A percentile compares a stretch with the other conserved stretches of the same genome.
Conservation (phyloP, 495 filamentous ascomycete genomes). For the Rhypophila decipiens region DNA sequence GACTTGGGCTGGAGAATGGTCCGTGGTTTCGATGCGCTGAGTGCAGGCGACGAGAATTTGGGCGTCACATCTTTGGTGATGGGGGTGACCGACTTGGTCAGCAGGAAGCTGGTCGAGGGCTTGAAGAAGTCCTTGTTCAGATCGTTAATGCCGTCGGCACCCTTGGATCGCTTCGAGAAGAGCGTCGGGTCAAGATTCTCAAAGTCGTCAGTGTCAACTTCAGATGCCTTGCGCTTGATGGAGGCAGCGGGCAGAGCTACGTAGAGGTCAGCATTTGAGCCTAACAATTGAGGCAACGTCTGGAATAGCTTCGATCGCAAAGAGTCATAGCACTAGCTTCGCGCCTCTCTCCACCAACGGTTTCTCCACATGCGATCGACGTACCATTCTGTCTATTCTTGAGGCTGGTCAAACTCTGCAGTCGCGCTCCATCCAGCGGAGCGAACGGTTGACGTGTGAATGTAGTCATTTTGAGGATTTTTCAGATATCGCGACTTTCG, state of each 20-base stretch:
- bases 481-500: not conserved
- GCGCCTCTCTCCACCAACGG: no score
- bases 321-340: no score
- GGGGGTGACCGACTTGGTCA: constrained; percentile 33
- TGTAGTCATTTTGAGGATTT: constrained; percentile 34
- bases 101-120: constrained; percentile 32
- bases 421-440: constrained; percentile 43
- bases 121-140: constrained; percentile 48
- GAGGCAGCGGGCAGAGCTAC: constrained; percentile 33
- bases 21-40: constrained; percentile 35
- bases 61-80: constrained; percentile 13
- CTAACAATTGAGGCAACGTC: not conserved
- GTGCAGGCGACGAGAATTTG: constrained; percentile 23
- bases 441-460: constrained; percentile 52
- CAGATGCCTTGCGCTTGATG: constrained; percentile 40
- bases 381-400: constrained; percentile 63
- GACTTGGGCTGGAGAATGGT: constrained; percentile 40
- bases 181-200: constrained; percentile 77
- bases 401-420: constrained; percentile 49
- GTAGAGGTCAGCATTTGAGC: constrained; percentile 8
- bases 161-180: constrained; percentile 66
- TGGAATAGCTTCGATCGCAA: constrained; percentile 11
- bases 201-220: constrained; percentile 50
- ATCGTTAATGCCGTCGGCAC: constrained; percentile 34
- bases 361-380: no score